A percentile compares a stretch with the other conserved stretches of the same genome.
These are phyloP conservation scores for Rhodotorula sp. DNA, from an alignment of 1,284 basidiomycete genomes.

Conservation along the genomic window DNA sequence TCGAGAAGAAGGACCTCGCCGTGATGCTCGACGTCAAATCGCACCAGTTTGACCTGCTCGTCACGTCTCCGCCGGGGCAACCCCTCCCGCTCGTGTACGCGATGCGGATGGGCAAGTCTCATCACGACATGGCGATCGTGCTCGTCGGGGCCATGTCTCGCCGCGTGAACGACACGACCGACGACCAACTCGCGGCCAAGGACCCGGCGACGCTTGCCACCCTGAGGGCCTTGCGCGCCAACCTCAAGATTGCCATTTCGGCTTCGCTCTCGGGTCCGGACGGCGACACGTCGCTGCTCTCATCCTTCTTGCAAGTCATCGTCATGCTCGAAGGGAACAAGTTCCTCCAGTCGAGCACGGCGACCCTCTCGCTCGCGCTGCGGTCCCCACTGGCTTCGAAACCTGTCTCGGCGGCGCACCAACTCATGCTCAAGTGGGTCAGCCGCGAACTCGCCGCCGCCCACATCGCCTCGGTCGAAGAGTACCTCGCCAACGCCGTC, in stretches of 20 bases:
- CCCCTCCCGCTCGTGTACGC: constrained; percentile 34
- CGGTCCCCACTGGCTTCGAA: constrained; percentile 25
- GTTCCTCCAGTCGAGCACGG: constrained; percentile 36
- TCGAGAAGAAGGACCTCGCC: constrained; percentile 37
- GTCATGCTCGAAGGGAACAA: constrained; percentile 43
- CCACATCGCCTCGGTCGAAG: constrained; percentile 40
- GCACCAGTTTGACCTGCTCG: constrained; percentile 30
- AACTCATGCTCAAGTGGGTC: constrained; percentile 39
- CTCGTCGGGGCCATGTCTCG: constrained; percentile 37
- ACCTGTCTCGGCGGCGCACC: constrained; percentile 36
- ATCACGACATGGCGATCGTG: constrained; percentile 42
- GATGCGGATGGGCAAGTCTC: constrained; percentile 27
- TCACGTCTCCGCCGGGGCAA: neutral
- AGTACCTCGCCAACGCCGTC: constrained; percentile 41
- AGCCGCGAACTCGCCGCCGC: constrained; percentile 37
- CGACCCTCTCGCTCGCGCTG: constrained; percentile 40
- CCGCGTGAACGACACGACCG: constrained; percentile 43
- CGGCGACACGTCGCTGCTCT: constrained; percentile 39
- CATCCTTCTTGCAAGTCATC: constrained; percentile 43
- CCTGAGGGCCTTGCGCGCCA: constrained; percentile 37
- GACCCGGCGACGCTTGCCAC: constrained; percentile 27
- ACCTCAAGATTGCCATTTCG: constrained; percentile 43
- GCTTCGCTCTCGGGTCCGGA: constrained; percentile 24
- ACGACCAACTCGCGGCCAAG: constrained; percentile 33
- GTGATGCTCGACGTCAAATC: constrained; percentile 26